These are phyloP conservation scores for Ascosphaera apis DNA, from an alignment of 2,329 filamentous ascomycete genomes.

Conservation along the genomic window DNA sequence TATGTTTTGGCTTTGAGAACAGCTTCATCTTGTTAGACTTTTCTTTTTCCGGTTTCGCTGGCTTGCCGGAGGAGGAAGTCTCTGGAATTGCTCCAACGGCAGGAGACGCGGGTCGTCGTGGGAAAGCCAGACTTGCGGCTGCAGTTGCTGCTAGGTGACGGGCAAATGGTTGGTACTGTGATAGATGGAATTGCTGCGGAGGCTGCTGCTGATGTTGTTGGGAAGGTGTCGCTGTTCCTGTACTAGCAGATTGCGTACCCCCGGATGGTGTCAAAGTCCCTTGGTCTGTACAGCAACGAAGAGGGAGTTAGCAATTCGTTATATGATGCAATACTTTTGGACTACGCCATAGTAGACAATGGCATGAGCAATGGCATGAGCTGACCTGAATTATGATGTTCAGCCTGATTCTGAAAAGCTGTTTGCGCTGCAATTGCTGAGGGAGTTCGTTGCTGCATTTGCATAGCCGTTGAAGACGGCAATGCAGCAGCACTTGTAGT, in stretches of 20 bases:
- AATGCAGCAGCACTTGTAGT: not conserved
- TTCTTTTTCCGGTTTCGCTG: constrained; percentile 29
- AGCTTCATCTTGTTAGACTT: constrained; percentile 42
- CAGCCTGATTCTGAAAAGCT: constrained; percentile 32
- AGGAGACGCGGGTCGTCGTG: constrained; percentile 22
- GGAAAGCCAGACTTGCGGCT: constrained; percentile 39
- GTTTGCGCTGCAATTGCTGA: constrained; percentile 44
- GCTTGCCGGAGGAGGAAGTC: constrained; percentile 12
- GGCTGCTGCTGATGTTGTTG: constrained; percentile 1
- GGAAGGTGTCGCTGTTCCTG: constrained; percentile 4
- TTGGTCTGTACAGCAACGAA: not conserved
- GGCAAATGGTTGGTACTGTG: not conserved
- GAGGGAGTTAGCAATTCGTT: not conserved
- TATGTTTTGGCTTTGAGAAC: constrained; percentile 44
- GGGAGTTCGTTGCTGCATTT: constrained; percentile 26
- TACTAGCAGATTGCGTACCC: not conserved
- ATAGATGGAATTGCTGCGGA: not conserved
- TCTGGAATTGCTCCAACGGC: constrained; percentile 10
- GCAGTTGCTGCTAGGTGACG: constrained; percentile 30
- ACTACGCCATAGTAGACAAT: too few relatives aligned
- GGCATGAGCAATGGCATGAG: too few relatives aligned
- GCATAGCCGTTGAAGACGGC: not conserved
- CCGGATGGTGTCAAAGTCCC: not conserved
- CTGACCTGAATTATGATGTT: not conserved
- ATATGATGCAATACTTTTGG: too few relatives aligned